Percentiles rank a stretch among this genome's conserved stretches.
Evolutionary conservation across 2,329 filamentous ascomycete genomes (phyloP).

Genomic region (Ophiostoma fasciatum): DNA sequence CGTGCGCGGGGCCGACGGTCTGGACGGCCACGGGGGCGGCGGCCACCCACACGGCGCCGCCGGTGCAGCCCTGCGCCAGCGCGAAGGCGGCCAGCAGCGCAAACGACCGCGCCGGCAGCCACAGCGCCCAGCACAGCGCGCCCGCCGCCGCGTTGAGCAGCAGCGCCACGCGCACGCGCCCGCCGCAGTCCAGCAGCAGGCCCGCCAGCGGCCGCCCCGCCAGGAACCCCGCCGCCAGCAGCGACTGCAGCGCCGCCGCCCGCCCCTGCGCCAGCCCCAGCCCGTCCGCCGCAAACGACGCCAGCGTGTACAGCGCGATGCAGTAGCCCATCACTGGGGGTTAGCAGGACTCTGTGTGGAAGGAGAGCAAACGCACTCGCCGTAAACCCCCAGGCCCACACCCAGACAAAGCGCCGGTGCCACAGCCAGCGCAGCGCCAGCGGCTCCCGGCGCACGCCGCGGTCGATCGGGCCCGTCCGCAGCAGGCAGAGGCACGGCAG

Average conservation of each 20-base stretch:
- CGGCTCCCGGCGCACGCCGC: neutral
- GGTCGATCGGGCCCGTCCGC: neutral
- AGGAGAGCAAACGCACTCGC: neutral
- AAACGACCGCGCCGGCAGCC: slow-evolving; percentile 6
- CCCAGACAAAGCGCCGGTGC: slow-evolving; percentile 2
- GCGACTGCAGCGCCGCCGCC: slow-evolving; percentile 5
- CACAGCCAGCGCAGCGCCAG: slow-evolving; percentile 1
- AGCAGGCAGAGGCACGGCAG: slow-evolving; percentile 1
- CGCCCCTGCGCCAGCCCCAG: slow-evolving; percentile 4
- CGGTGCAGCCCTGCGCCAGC: slow-evolving; percentile 34
- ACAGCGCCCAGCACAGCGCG: slow-evolving; percentile 7
- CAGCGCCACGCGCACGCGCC: slow-evolving; percentile 3
- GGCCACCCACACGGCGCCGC: slow-evolving; percentile 35
- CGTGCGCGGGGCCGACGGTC: too few species aligned
- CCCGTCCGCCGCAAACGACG: slow-evolving; percentile 1
- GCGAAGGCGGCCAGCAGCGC: slow-evolving; percentile 6
- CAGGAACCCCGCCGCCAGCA: slow-evolving; percentile 3
- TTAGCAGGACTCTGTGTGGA: neutral
- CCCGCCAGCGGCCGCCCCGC: slow-evolving; percentile 1
- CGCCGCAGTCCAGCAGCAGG: slow-evolving; percentile 2
- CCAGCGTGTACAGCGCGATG: slow-evolving; percentile 2
- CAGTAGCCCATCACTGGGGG: slow-evolving; percentile 4
- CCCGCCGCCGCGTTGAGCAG: neutral
- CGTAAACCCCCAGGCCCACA: slow-evolving; percentile 3
- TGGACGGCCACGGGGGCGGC: slow-evolving; percentile 6